Conservation (phyloP, 768 basidiomycete species). For the Calocybe cyanea region DNA sequence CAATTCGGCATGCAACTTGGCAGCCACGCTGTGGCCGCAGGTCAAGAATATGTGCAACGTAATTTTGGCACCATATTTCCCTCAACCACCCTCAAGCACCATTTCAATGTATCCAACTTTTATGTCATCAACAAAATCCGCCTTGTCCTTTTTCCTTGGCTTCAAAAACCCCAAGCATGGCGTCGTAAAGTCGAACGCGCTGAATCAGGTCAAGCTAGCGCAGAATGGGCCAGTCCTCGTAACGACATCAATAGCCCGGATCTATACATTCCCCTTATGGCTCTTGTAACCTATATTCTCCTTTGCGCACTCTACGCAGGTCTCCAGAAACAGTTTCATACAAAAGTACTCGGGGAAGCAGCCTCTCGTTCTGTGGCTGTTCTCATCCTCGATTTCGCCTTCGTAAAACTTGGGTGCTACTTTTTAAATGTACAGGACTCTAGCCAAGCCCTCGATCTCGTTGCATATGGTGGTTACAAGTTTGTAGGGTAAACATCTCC, state of each 20-base stretch:
- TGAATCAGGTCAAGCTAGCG: slow-evolving; percentile 51
- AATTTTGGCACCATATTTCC: slow-evolving; percentile 38
- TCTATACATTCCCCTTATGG: slow-evolving; percentile 97
- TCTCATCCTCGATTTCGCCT: slow-evolving; percentile 82
- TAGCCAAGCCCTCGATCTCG: slow-evolving; percentile 70
- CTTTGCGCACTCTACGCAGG: slow-evolving; percentile 84
- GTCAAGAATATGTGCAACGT: slow-evolving; percentile 93
- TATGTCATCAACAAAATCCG: slow-evolving; percentile 91
- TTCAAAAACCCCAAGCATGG: slow-evolving; percentile 78
- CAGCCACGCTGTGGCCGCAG: slow-evolving; percentile 84
- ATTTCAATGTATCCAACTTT: slow-evolving; percentile 91
- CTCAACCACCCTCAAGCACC: slow-evolving; percentile 16
- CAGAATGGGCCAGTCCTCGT: slow-evolving; percentile 82
- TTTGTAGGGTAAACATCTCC: slow-evolving; percentile 84
- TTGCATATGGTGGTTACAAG: slow-evolving; percentile 96
- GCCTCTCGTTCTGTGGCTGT: slow-evolving; percentile 84
- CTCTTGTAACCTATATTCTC: slow-evolving; percentile 92
- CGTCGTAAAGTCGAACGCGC: slow-evolving; percentile 56
- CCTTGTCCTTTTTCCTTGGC: slow-evolving; percentile 93
- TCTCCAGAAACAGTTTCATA: slow-evolving; percentile 78
- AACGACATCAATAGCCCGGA: slow-evolving; percentile 97
- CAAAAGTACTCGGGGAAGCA: slow-evolving; percentile 82
- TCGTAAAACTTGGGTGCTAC: slow-evolving; percentile 91
- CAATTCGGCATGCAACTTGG: slow-evolving; percentile 97
- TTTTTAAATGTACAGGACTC: slow-evolving; percentile 80